These are phyloP conservation scores for Rhododendron griersonianum DNA, from an alignment of 148 eudicot genomes.

Conservation along the genomic window DNA sequence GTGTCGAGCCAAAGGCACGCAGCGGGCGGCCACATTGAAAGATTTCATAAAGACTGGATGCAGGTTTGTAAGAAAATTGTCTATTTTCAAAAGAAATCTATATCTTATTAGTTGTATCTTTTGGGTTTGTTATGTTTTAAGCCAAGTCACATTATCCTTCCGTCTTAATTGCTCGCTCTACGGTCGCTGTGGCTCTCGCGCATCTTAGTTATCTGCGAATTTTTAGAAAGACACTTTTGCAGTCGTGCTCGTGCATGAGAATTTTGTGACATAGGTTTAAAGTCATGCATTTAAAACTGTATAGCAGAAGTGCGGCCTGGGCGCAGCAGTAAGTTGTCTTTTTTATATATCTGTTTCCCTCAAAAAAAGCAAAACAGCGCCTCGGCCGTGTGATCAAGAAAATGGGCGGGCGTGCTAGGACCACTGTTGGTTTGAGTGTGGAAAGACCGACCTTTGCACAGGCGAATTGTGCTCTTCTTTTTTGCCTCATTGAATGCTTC, in stretches of 20 bases:
- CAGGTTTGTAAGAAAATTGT: constrained; percentile 41
- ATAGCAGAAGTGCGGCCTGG: background rate
- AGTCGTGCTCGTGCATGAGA: background rate
- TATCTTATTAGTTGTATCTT: background rate
- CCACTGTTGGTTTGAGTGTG: background rate
- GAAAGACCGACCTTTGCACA: background rate
- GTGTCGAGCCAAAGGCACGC: constrained; percentile 85
- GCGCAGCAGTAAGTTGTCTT: background rate
- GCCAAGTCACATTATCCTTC: background rate
- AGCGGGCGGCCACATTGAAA: constrained; percentile 75
- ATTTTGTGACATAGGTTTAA: background rate
- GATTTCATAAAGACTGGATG: constrained; percentile 94
- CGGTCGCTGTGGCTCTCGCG: background rate
- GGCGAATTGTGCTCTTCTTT: background rate
- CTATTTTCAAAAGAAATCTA: background rate
- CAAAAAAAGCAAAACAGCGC: background rate
- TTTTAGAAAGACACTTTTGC: background rate
- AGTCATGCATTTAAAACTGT: background rate
- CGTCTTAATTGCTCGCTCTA: background rate
- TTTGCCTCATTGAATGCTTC: background rate
- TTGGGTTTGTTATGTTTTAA: background rate
- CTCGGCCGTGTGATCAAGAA: background rate
- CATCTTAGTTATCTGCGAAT: background rate
- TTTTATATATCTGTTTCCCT: background rate
- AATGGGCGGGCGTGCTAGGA: background rate